Evolutionary conservation across 1,139 yeast species (phyloP), one percentile per base, ranked within the genome.

Genomic region (Suzukiozyma palmioleophila): DNA sequence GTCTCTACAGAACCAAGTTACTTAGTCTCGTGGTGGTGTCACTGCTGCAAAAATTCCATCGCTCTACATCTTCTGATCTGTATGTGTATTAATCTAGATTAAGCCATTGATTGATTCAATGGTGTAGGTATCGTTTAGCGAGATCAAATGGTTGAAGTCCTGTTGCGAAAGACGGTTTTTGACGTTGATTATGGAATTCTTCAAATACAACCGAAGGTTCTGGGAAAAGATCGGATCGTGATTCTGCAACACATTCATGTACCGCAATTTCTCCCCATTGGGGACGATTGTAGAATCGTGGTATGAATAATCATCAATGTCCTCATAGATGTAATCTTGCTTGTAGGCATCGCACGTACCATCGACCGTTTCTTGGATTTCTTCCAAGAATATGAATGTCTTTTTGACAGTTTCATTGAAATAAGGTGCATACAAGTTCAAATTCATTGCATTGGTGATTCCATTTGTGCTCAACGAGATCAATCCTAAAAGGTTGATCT

Each of bases 311-410:
- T 77, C 79, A 46, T 71, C 73, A 24, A 71, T 64, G 41, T 71
- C 76, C 37, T 77, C 82, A 44, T 77, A 79, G 0, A 70, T 59
- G 42, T 77, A 77, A 45, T 78, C 77, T 36, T 72, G 71, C 46
- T 77, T 79, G 52, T 84, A 84, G n/a, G 70, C 75, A 37, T 72
- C 78, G 49, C 87, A 79, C 38, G 73, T 77, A 0, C 90, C 90
- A 12, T 66, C 64, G 11, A 52, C 60, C 7, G 68, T 59, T 49
- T 86, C 95, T 41, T 82, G 79, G 10, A 84, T 70, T 53, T 88
- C 96, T 51, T 88, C 96, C 39, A 85, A 57, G 44, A 84, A 69
- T 40, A 74, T 74, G 9, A 84, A 71, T 61, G 84, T 67, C 26
- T 78, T 61, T 18, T 79, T 70, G 6, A 81, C 57, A 14, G 82